Percentiles rank a stretch among this genome's conserved stretches.
Conservation (phyloP, 2,329 filamentous ascomycete species). For the Biscogniauxia mediterranea region DNA sequence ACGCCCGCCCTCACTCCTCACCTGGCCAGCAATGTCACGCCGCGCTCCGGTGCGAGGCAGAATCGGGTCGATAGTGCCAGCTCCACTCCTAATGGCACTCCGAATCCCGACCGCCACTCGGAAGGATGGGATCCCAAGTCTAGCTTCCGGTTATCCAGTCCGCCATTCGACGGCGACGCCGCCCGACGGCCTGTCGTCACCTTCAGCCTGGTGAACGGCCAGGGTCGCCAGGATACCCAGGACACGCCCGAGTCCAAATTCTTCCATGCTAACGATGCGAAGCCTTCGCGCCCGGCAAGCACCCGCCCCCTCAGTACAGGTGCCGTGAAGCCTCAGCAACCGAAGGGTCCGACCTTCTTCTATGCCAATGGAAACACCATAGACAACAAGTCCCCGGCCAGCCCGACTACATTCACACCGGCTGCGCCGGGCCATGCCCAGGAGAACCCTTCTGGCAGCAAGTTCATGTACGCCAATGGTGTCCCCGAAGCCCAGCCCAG, state of each 20-base stretch:
- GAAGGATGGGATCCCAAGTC: conserved; percentile 44
- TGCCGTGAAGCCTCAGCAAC: conserved; percentile 26
- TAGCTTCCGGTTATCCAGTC: conserved; percentile 35
- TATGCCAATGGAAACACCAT: conserved; percentile 52
- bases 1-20: conserved; percentile 54
- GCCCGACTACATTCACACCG: conserved; percentile 36
- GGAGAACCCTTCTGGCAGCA: conserved; percentile 46
- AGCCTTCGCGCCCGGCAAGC: conserved; percentile 38
- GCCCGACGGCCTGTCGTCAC: conserved; percentile 35
- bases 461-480: conserved; percentile 76
- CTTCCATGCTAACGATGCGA: conserved; percentile 86
- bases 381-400: conserved; percentile 38
- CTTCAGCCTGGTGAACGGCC: conserved; percentile 37
- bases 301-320: background rate
- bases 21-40: conserved; percentile 70
- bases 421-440: conserved; percentile 31
- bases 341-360: conserved; percentile 51
- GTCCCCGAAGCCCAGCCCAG: conserved; percentile 46
- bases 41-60: conserved; percentile 72
- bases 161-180: conserved; percentile 31
- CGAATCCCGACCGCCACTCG: conserved; percentile 42
- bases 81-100: conserved; percentile 64
- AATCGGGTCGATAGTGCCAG: conserved; percentile 67
- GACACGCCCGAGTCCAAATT: conserved; percentile 63
- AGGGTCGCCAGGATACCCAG: conserved; percentile 28